Evolutionary conservation across 495 filamentous ascomycete genomes (phyloP).

Genomic region (Xylaria grammica): DNA sequence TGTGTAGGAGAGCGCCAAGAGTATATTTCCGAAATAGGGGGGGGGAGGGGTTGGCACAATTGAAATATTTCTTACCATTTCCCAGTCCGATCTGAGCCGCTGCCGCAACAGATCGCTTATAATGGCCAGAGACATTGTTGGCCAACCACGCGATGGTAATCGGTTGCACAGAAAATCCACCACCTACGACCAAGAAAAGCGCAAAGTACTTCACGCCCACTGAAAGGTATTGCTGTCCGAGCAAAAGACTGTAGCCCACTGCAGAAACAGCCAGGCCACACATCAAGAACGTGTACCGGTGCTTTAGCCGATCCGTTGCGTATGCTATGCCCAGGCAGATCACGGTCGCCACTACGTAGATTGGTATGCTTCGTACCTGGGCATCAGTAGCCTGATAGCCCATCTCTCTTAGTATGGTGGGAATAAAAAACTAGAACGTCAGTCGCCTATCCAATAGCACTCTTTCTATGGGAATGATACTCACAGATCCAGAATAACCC

Average conservation of each 20-base stretch:
- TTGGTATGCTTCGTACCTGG: slow-evolving; percentile 58
- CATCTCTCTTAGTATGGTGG: slow-evolving; percentile 57
- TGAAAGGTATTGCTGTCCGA: slow-evolving; percentile 37
- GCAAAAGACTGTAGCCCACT: slow-evolving; percentile 55
- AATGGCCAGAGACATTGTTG: slow-evolving; percentile 56
- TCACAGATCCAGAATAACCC: slow-evolving; percentile 19
- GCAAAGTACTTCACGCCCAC: slow-evolving; percentile 44
- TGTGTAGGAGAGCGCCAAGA: too few species aligned
- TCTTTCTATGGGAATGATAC: not conserved
- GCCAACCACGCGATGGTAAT: slow-evolving; percentile 43
- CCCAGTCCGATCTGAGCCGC: slow-evolving; percentile 45
- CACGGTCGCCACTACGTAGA: slow-evolving; percentile 54
- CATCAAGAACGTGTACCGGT: slow-evolving; percentile 42
- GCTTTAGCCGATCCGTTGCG: slow-evolving; percentile 44
- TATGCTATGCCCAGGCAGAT: slow-evolving; percentile 46
- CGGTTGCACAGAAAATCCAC: slow-evolving; percentile 45
- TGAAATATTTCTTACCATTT: slow-evolving; percentile 42
- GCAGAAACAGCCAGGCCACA: slow-evolving; percentile 69
- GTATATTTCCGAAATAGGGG: too few species aligned
- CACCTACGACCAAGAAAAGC: slow-evolving; percentile 45
- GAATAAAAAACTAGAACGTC: slow-evolving; percentile 51
- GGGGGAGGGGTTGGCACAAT: not conserved
- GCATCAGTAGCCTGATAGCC: slow-evolving; percentile 54
- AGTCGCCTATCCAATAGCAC: slow-evolving; percentile 2
- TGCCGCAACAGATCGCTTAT: slow-evolving; percentile 59